These are phyloP conservation scores for Byssoonygena ceratinophila DNA, from an alignment of 2,329 filamentous ascomycete species.

Conservation along the genomic window DNA sequence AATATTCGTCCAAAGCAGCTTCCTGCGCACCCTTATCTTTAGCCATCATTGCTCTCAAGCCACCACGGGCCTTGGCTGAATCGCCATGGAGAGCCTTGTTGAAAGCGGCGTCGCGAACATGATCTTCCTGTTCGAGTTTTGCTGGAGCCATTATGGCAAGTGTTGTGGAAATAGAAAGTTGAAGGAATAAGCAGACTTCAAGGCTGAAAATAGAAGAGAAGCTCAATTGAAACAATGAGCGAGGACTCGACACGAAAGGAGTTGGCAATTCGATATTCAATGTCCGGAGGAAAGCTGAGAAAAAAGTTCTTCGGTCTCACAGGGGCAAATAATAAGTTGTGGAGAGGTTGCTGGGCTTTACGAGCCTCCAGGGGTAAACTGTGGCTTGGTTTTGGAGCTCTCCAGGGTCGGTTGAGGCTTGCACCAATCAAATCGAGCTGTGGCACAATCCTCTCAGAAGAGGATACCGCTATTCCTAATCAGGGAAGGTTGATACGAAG, in stretches of 20 bases:
- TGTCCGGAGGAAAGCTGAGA: background rate
- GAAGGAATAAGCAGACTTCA: too few species aligned
- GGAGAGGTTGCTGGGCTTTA: background rate
- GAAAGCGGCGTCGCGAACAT: slow-evolving; percentile 77
- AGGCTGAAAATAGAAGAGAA: too few species aligned
- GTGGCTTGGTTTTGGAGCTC: slow-evolving; percentile 1
- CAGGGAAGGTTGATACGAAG: background rate
- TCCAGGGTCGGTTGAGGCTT: background rate
- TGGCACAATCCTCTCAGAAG: background rate
- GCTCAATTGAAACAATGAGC: background rate
- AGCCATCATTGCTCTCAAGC: slow-evolving; percentile 70
- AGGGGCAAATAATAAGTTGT: background rate
- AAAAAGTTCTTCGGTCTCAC: background rate
- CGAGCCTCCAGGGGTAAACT: slow-evolving; percentile 4
- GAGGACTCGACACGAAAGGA: background rate
- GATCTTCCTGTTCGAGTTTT: slow-evolving; percentile 69
- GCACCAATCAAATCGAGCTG: background rate
- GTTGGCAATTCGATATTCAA: background rate
- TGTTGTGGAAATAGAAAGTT: too few species aligned
- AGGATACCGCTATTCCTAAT: background rate
- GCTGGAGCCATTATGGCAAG: slow-evolving; percentile 40
- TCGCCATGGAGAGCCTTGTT: slow-evolving; percentile 76
- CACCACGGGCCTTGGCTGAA: slow-evolving; percentile 58
- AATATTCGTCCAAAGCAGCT: slow-evolving; percentile 79
- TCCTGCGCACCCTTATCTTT: slow-evolving; percentile 73